These are phyloP conservation scores for Hypoxylon sp. DNA, from an alignment of 2,329 filamentous ascomycete genomes.

Conservation along the genomic window DNA sequence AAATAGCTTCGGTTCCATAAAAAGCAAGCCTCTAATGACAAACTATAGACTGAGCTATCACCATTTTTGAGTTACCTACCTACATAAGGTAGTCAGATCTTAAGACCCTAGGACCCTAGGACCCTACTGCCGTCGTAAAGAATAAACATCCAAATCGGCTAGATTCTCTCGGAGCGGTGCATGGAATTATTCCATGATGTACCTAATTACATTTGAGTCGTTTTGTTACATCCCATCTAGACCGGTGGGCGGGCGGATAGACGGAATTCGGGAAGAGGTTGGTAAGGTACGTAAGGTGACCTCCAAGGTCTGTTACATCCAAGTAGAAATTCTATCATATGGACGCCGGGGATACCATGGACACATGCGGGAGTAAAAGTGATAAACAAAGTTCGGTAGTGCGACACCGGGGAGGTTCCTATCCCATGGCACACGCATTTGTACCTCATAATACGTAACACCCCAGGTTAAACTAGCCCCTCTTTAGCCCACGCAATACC, in stretches of 20 bases:
- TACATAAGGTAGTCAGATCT: no score
- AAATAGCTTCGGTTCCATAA: constrained; percentile 15
- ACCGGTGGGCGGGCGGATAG: constrained; percentile 32
- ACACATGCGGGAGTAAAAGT: background rate
- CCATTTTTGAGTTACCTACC: background rate
- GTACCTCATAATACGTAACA: constrained; percentile 19
- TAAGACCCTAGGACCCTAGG: background rate
- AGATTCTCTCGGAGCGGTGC: constrained; percentile 18
- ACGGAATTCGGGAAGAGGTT: constrained; percentile 27
- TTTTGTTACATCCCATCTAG: constrained; percentile 31
- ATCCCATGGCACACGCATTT: constrained; percentile 21
- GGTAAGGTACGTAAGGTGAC: constrained; percentile 16
- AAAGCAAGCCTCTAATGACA: constrained; percentile 9
- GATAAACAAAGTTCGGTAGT: constrained; percentile 36
- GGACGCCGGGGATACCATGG: background rate
- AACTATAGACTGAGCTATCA: background rate
- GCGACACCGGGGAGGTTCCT: constrained; percentile 39
- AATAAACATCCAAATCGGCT: constrained; percentile 14
- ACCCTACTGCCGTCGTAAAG: background rate
- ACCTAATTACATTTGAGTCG: constrained; percentile 14
- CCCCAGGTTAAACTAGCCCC: constrained; percentile 21
- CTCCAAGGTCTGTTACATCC: constrained; percentile 17
- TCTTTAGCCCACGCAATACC: constrained; percentile 22
- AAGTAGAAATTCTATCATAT: background rate
- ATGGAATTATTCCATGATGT: constrained; percentile 18